Evolutionary conservation across 345 rosid species (phyloP).

Genomic region (Linum tenue): DNA sequence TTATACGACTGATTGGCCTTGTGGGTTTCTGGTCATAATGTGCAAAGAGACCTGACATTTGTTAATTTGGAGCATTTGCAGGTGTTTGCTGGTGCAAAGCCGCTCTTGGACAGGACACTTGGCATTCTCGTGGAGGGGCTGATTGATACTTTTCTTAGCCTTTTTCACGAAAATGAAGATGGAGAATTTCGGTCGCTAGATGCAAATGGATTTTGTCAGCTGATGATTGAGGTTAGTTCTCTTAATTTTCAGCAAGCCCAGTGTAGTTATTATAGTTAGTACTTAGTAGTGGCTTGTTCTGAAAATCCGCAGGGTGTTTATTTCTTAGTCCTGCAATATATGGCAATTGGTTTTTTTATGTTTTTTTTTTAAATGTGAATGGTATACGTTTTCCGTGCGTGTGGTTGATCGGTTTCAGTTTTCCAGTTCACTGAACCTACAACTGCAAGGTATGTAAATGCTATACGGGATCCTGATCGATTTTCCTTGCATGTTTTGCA

Average conservation of each 20-base stretch:
- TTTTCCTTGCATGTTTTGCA: constrained; percentile 32
- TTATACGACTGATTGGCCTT: background rate
- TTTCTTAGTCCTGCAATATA: too few species aligned
- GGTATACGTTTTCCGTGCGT: too few species aligned
- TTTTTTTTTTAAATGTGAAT: too few species aligned
- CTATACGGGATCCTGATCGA: too few species aligned
- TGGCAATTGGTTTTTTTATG: too few species aligned
- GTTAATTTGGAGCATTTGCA: constrained; percentile 12
- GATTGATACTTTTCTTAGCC: constrained; percentile 76
- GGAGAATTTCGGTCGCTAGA: constrained; percentile 61
- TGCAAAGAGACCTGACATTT: background rate
- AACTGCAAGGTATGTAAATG: too few species aligned
- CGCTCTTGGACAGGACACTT: constrained; percentile 80
- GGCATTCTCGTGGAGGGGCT: constrained; percentile 94
- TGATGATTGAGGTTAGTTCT: constrained; percentile 78
- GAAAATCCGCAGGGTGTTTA: too few species aligned
- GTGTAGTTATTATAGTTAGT: background rate
- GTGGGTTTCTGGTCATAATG: background rate
- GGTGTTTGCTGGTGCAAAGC: constrained; percentile 97
- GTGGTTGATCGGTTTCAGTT: too few species aligned
- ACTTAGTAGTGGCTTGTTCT: background rate
- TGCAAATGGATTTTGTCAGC: constrained; percentile 94
- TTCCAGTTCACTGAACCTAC: too few species aligned
- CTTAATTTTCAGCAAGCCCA: background rate
- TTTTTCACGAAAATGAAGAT: constrained; percentile 62